These are phyloP conservation scores for Rhynchospora breviuscula DNA, from an alignment of 176 grass and related monocot species.

Conservation along the genomic window DNA sequence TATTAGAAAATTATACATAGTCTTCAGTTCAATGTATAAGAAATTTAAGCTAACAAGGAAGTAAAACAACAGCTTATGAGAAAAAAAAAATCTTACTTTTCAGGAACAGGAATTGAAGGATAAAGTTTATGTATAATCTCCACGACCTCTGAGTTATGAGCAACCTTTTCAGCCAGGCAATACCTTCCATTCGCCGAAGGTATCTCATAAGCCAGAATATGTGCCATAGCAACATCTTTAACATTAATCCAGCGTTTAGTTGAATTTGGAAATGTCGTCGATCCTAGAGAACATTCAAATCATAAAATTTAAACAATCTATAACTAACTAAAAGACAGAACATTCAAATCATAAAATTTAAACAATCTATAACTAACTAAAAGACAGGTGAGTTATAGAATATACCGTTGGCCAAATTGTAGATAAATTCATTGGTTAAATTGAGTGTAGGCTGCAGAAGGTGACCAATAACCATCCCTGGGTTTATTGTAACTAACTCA, in stretches of 20 bases:
- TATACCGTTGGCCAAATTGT: not conserved
- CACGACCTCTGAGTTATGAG: not conserved
- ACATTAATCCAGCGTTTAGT: not conserved
- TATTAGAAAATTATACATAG: not conserved
- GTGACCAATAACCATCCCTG: conserved; percentile 28
- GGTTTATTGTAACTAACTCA: conserved; percentile 16
- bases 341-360: not conserved
- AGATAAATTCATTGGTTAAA: not conserved
- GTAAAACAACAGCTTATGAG: not conserved
- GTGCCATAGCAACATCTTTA: conserved; percentile 17
- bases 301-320: not conserved
- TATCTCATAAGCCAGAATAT: conserved; percentile 18
- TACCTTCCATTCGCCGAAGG: conserved; percentile 7
- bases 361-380: not conserved
- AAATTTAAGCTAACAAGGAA: not conserved
- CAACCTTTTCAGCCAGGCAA: conserved; percentile 11
- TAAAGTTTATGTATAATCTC: not conserved
- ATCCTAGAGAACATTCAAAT: not conserved
- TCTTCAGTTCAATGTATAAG: not conserved
- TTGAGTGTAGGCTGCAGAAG: conserved; percentile 24
- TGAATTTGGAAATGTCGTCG: not conserved
- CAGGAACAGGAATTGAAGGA: not conserved
- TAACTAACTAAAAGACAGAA: not conserved
- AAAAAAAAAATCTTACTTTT: not conserved
- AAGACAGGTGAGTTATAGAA: not conserved